Percentiles rank a stretch among this genome's conserved stretches.
phyloP scores from a whole-genome alignment of 1,284 basidiomycete genomes.

The Gomphus bonarii region DNA sequence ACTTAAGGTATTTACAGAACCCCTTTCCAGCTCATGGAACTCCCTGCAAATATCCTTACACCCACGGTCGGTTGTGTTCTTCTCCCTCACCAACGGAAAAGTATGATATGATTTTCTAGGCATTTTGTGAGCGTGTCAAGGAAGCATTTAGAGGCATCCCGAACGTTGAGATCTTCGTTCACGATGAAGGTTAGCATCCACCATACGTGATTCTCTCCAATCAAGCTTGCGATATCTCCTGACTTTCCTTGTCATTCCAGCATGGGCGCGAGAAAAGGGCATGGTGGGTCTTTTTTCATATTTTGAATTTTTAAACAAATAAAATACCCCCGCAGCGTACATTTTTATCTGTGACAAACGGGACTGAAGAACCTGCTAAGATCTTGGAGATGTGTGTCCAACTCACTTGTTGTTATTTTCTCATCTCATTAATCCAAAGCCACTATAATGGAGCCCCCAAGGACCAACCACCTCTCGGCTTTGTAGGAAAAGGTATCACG shows the following conservation, averaged over 20 bases:
- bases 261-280: conserved; percentile 72
- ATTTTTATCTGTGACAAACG: conserved; percentile 83
- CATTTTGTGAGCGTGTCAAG: conserved; percentile 63
- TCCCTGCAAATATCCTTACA: conserved; percentile 77
- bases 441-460: conserved; percentile 68
- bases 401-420: conserved; percentile 1
- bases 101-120: conserved; percentile 30
- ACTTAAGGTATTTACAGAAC: neutral
- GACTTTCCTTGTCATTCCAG: conserved; percentile 21
- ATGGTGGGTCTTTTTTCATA: conserved; percentile 43
- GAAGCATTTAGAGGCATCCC: conserved; percentile 57
- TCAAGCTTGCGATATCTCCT: neutral
- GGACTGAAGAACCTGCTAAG: conserved; percentile 76
- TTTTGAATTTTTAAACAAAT: neutral
- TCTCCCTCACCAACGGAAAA: neutral
- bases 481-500: conserved; percentile 86
- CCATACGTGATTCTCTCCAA: neutral
- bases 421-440: conserved; percentile 24
- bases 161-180: conserved; percentile 63
- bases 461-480: conserved; percentile 53
- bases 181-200: conserved; percentile 52
- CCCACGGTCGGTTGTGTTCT: conserved; percentile 43
- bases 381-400: conserved; percentile 71
- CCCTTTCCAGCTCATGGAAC: conserved; percentile 39
- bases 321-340: conserved; percentile 45